Evolutionary conservation across 2,329 filamentous ascomycete species (phyloP), one percentile per base, ranked within the genome.

Genomic region (Chaetomiaceae sp.): DNA sequence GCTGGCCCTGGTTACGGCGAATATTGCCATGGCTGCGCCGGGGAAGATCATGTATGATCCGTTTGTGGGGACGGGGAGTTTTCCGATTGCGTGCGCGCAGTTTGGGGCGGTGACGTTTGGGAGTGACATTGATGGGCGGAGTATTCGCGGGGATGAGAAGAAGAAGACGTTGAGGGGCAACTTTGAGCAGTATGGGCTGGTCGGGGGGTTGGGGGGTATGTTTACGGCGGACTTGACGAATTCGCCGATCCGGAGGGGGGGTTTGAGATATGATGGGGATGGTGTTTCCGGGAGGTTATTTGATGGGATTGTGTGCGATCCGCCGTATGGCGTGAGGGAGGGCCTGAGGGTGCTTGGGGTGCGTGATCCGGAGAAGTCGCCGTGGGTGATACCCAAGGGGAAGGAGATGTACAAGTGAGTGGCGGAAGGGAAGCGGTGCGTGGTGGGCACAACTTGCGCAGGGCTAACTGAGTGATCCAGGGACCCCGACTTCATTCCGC

Each of bases 11-110:
- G 74, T 99, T 19, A 96, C 91, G 0, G 93, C 92, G 2, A 99
- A 97, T 63, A 83, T 99, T 59, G 88, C 89, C 0, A 80, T 88
- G 13, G 90, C 90, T 0, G 84, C 74, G 0, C 87, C 90, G 0
- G 92, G 89, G 0, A 95, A 88, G 64, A 66, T 97, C 2, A 88
- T 95, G 62, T 96, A 92, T 63, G 93, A 99, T 61, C 93, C 93
- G 0, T 99, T 99, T 64, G 90, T 93, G 53, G 93, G 93, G 4
- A 97, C 93, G 0, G 93, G 92, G 5, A 92, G 89, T 48, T 97
- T 99, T 63, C 87, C 89, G 1, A 74, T 99, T 20, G 89, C 93
- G 0, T 92, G 88, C 60, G 87, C 91, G 2, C 86, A 96, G 68
- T 96, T 95, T 62, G 93, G 93, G 1, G 89, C 91, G 1, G 66